Conservation (phyloP, 2,329 filamentous ascomycete genomes). For the Apiospora saccharicola region DNA sequence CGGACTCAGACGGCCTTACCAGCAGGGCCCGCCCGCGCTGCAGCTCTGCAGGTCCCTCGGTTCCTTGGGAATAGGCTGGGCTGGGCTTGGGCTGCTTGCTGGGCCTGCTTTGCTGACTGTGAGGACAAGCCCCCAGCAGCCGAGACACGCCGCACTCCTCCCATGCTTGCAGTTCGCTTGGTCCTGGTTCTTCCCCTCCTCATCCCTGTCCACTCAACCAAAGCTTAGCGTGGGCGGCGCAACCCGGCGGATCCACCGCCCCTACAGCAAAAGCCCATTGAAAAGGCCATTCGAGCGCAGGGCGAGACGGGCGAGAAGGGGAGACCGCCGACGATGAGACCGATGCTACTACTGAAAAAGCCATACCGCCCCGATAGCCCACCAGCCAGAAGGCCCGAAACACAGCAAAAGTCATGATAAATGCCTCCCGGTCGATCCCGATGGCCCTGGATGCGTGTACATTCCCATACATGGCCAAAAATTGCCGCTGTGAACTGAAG, state of each 20-base stretch:
- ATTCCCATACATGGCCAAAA: not conserved
- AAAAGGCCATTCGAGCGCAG: conserved; percentile 7
- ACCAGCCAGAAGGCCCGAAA: conserved; percentile 21
- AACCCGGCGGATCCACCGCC: conserved; percentile 19
- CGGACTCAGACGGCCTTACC: not conserved
- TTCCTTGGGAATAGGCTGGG: not conserved
- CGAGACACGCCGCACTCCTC: not conserved
- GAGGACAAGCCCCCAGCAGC: not conserved
- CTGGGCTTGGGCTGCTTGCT: no score
- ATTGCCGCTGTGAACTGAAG: not conserved
- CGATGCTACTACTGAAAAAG: conserved; percentile 19
- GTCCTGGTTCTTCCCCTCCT: not conserved
- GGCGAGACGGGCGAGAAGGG: conserved; percentile 9
- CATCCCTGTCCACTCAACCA: conserved; percentile 9
- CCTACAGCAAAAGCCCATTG: conserved; percentile 11
- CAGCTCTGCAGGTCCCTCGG: not conserved
- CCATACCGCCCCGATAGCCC: conserved; percentile 17
- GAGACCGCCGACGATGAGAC: conserved; percentile 14
- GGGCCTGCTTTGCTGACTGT: no score
- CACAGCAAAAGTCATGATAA: conserved; percentile 4
- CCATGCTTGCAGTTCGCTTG: not conserved
- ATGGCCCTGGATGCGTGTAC: not conserved
- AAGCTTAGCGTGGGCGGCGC: conserved; percentile 21
- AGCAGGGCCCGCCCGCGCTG: not conserved
- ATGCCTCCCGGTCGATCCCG: conserved; percentile 21